Evolutionary conservation across 1,284 basidiomycete species (phyloP).

Genomic region (Melanopsichium pennsylvanicum): DNA sequence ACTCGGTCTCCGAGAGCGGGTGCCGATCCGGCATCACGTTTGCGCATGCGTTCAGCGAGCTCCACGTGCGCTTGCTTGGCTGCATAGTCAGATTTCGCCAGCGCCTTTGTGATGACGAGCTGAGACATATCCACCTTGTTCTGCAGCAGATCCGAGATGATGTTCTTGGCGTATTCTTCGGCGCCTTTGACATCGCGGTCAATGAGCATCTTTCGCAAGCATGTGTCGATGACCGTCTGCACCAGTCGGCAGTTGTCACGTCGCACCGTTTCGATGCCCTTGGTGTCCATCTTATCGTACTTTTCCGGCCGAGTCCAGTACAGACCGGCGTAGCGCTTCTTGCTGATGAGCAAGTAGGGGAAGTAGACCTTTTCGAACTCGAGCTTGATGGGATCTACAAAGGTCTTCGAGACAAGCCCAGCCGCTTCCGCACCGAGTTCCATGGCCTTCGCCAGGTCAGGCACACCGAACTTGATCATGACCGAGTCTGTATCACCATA

Average conservation of each 20-base stretch:
- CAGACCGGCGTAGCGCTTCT: constrained; percentile 65
- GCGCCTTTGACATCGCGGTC: constrained; percentile 65
- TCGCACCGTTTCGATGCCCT: constrained; percentile 66
- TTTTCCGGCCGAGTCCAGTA: constrained; percentile 63
- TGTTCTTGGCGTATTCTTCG: constrained; percentile 63
- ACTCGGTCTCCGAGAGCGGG: constrained; percentile 64
- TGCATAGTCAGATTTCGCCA: constrained; percentile 64
- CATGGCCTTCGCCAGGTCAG: constrained; percentile 60
- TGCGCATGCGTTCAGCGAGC: constrained; percentile 64
- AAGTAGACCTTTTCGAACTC: constrained; percentile 66
- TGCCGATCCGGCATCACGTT: constrained; percentile 64
- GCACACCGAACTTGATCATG: constrained; percentile 65
- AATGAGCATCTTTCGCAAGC: constrained; percentile 65
- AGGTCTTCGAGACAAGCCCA: constrained; percentile 74
- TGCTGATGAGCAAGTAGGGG: constrained; percentile 65
- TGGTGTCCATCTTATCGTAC: constrained; percentile 66
- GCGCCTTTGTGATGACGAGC: constrained; percentile 64
- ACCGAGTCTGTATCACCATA: constrained; percentile 66
- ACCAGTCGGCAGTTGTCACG: constrained; percentile 66
- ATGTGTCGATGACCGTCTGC: constrained; percentile 65
- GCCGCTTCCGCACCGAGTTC: constrained; percentile 84
- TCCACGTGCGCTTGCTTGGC: constrained; percentile 65
- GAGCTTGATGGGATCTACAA: constrained; percentile 63
- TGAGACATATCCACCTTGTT: constrained; percentile 66
- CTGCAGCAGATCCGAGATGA: constrained; percentile 64